phyloP scores from a whole-genome alignment of 192 early-diverging fungal species.

The Backusella westeae region DNA sequence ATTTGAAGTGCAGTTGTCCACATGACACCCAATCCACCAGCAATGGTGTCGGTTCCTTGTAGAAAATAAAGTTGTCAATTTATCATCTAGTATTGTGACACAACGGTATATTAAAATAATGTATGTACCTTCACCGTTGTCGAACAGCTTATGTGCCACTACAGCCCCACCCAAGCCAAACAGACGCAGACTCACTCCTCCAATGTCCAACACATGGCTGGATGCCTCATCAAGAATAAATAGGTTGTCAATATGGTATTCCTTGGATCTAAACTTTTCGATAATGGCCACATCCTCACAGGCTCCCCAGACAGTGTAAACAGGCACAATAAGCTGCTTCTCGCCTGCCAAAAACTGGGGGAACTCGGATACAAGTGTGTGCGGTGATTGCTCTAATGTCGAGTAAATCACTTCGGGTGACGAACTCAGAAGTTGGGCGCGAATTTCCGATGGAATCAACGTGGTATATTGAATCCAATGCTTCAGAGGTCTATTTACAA shows the following conservation, averaged over 20 bases:
- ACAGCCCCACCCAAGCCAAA: conserved; percentile 62
- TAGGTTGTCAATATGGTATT: conserved; percentile 50
- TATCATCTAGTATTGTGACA: not conserved
- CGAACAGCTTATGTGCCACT: conserved; percentile 60
- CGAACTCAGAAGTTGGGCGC: conserved; percentile 37
- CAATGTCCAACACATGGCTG: conserved; percentile 48
- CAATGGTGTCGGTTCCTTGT: conserved; percentile 52
- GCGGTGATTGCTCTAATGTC: conserved; percentile 38
- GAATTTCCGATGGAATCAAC: conserved; percentile 42
- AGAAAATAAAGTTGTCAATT: not conserved
- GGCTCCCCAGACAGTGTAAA: conserved; percentile 62
- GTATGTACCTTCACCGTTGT: conserved; percentile 55
- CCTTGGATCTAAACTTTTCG: conserved; percentile 50
- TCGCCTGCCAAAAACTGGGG: conserved; percentile 43
- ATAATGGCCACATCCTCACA: conserved; percentile 60
- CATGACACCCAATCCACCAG: conserved; percentile 60
- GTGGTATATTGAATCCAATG: conserved; percentile 59
- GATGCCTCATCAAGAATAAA: conserved; percentile 55
- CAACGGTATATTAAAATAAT: not conserved
- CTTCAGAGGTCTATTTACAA: conserved; percentile 44
- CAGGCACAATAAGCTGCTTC: conserved; percentile 48
- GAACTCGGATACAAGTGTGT: conserved; percentile 51
- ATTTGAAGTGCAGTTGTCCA: conserved; percentile 64
- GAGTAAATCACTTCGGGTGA: conserved; percentile 41
- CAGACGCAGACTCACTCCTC: conserved; percentile 52